Base-by-base conservation (phyloP, 805 yeast genomes). In the Cyberlindnera xylosilytica region DNA sequence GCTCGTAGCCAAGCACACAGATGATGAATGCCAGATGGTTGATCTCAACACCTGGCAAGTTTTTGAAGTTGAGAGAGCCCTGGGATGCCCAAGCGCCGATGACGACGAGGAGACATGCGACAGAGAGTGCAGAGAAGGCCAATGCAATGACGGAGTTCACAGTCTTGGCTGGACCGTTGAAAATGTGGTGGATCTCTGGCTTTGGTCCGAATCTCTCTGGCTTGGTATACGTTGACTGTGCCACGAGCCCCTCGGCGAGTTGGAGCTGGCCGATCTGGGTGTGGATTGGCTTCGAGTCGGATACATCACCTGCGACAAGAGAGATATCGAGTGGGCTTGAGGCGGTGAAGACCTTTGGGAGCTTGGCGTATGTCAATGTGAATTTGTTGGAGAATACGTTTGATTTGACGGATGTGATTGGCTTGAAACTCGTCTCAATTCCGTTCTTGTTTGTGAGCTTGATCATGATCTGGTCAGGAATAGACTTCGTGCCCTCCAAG, bases 141-240 rank as follows among this genome's bases (percentile, higher is more conserved):
- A 54, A 4, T 1, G 62, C 56, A 29, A 57, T 45, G 3, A 24
- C 13, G 2, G 54, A 6, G 34, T 46, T 45, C 6, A 56, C 61
- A 1, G 50, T 46, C 41, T 49, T 47, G 41, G 58, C 54, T 9
- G 58, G 35, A 15, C 39, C 20, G 19, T 51, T 43, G 49, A 58
- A 58, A 24, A 58, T 48, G 43, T 58, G 61, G 34, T 51, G 54
- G 38, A 58, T 58, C 41, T 58, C 62, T 11, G 54, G 54, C 41
- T 52, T 48, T 13, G 48, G 34, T 9, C 47, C 55, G 30, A 52
- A 56, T 43, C 48, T 55, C 29, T 47, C 45, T 8, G 54, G 49
- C 51, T 6, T 27, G 23, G 34, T 50, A 46, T 4, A n/a, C n/a
- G 36, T 27, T 6, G 54, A 42, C 35, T 45, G 22, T 3, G 45